These are phyloP conservation scores for Saccharomycopsis schoenii DNA, from an alignment of 805 yeast species.

Conservation along the genomic window DNA sequence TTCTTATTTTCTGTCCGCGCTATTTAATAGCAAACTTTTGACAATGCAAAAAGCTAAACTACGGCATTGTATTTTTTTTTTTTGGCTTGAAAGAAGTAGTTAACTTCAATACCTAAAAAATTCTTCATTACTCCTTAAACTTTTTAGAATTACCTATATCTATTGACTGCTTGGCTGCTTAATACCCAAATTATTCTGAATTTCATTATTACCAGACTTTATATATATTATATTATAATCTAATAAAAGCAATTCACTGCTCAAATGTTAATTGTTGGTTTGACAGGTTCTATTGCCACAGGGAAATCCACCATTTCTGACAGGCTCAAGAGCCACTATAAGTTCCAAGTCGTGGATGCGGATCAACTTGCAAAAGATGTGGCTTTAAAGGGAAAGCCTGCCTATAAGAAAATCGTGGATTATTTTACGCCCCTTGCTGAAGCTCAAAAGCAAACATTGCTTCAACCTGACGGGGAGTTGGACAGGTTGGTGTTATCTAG, in stretches of 20 bases:
- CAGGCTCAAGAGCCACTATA: slow-evolving; percentile 39
- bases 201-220: too few species aligned
- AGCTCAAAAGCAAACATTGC: slow-evolving; percentile 17
- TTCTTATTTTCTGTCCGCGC: not conserved
- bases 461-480: slow-evolving; percentile 35
- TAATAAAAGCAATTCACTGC: too few species aligned
- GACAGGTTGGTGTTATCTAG: slow-evolving; percentile 71
- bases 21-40: not conserved
- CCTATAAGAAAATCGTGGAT: slow-evolving; percentile 54
- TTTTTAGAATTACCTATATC: too few species aligned
- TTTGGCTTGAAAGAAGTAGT: not conserved
- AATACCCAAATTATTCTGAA: not conserved
- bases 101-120: not conserved
- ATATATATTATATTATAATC: too few species aligned
- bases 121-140: too few species aligned
- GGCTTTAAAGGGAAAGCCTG: slow-evolving; percentile 69
- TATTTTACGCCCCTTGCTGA: slow-evolving; percentile 34
- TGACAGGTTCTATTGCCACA: slow-evolving; percentile 97
- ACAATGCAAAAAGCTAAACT: not conserved
- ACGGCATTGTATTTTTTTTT: not conserved
- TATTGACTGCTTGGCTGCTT: too few species aligned
- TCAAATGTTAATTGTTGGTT: slow-evolving; percentile 76
- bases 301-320: slow-evolving; percentile 89
- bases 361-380: slow-evolving; percentile 81
- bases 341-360: slow-evolving; percentile 70